Percentiles rank a stretch among this genome's conserved stretches.
Evolutionary conservation across 2,329 filamentous ascomycete species (phyloP).

Genomic region (Sarocladium brachiariae): DNA sequence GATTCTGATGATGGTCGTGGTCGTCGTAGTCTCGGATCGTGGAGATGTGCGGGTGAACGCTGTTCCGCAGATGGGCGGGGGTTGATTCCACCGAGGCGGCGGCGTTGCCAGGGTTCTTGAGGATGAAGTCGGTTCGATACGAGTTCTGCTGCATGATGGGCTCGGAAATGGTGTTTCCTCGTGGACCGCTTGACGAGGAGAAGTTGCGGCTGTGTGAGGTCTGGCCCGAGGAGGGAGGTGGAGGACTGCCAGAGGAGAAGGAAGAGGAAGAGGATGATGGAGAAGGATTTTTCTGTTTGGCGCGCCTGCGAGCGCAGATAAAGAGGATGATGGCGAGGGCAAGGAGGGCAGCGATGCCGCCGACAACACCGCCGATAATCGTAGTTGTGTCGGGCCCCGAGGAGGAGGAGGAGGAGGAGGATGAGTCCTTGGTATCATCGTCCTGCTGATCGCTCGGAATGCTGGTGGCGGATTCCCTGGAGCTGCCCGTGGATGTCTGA

Average conservation of each 20-base stretch:
- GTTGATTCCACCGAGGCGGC: slow-evolving; percentile 13
- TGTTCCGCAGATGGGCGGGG: slow-evolving; percentile 14
- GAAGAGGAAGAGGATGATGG: slow-evolving; percentile 23
- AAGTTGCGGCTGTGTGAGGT: neutral
- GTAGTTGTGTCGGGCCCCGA: slow-evolving; percentile 28
- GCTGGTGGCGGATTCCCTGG: neutral
- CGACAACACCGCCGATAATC: slow-evolving; percentile 40
- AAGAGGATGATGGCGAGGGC: slow-evolving; percentile 32
- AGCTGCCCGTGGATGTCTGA: neutral
- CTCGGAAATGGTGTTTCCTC: slow-evolving; percentile 46
- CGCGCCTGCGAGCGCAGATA: slow-evolving; percentile 29
- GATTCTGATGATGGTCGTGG: neutral
- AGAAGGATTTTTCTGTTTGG: slow-evolving; percentile 17
- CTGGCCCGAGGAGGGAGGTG: slow-evolving; percentile 1
- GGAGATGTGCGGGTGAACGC: slow-evolving; percentile 7
- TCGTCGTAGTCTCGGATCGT: slow-evolving; percentile 4
- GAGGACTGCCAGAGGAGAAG: slow-evolving; percentile 24
- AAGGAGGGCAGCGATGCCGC: slow-evolving; percentile 37
- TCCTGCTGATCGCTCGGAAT: slow-evolving; percentile 4
- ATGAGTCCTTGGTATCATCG: slow-evolving; percentile 2
- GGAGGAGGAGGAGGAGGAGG: no score
- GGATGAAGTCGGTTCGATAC: slow-evolving; percentile 48
- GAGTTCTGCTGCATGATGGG: slow-evolving; percentile 40
- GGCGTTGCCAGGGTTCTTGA: slow-evolving; percentile 25
- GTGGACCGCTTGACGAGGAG: neutral